These are phyloP conservation scores for Begonia loranthoides DNA, from an alignment of 306 rosid genomes.

Conservation along the genomic window DNA sequence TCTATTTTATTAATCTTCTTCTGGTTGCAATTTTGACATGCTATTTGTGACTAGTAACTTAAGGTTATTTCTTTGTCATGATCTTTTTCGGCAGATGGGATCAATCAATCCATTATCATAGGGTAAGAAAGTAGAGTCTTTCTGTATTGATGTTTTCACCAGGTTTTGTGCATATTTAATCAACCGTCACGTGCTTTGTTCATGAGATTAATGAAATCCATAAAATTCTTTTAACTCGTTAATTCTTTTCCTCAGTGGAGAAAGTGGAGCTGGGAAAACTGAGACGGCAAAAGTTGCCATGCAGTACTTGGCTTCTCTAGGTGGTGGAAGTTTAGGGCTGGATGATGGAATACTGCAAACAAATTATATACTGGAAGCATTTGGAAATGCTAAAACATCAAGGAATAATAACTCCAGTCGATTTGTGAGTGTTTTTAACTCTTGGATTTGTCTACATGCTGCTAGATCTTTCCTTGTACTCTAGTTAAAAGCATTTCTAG, in stretches of 20 bases:
- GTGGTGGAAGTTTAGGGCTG: constrained; percentile 56
- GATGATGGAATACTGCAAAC: constrained; percentile 57
- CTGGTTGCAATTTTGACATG: neutral
- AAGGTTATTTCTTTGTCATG: constrained; percentile 13
- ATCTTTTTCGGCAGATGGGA: constrained; percentile 54
- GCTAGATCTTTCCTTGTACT: constrained; percentile 13
- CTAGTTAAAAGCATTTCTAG: neutral
- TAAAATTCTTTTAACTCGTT: too few relatives aligned
- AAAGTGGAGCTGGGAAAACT: constrained; percentile 97
- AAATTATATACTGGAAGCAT: constrained; percentile 72
- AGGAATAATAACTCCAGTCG: constrained; percentile 82
- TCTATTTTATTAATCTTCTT: neutral
- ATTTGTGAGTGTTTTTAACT: constrained; percentile 49
- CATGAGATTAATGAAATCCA: too few relatives aligned
- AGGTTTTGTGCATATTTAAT: neutral
- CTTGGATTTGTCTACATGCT: too few relatives aligned
- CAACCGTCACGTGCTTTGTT: neutral
- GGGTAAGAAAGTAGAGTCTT: constrained; percentile 35
- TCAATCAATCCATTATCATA: constrained; percentile 80
- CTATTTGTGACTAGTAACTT: constrained; percentile 11
- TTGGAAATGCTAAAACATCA: constrained; percentile 89
- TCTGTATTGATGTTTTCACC: too few relatives aligned
- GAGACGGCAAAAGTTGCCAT: constrained; percentile 85
- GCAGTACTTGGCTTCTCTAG: constrained; percentile 71
- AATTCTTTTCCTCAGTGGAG: constrained; percentile 52